phyloP scores from a whole-genome alignment of 768 basidiomycete genomes.

The Hirschioporus abietinus region DNA sequence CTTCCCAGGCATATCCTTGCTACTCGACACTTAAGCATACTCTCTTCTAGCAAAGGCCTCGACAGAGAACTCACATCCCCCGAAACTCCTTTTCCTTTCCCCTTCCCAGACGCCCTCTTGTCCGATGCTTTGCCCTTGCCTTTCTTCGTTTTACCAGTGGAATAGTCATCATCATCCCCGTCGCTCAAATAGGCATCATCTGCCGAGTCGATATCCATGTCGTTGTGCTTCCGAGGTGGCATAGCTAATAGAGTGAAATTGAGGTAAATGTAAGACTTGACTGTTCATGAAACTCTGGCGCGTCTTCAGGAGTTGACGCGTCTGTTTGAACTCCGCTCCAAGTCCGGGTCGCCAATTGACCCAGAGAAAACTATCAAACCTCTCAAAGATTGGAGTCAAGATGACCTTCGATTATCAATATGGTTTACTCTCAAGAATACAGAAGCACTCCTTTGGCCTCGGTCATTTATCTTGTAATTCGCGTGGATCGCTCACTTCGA shows the following conservation, averaged over 20 bases:
- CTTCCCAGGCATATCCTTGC: constrained; percentile 96
- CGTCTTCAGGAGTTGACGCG: neutral
- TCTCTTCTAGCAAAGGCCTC: constrained; percentile 11
- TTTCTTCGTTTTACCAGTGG: constrained; percentile 44
- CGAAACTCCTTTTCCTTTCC: constrained; percentile 44
- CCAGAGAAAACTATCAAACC: too few relatives aligned
- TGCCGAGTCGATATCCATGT: constrained; percentile 60
- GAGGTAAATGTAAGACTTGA: neutral
- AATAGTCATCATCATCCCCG: constrained; percentile 34
- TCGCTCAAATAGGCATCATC: constrained; percentile 65
- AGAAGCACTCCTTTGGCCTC: too few relatives aligned
- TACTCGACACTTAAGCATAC: constrained; percentile 21
- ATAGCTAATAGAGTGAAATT: neutral
- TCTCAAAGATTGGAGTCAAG: too few relatives aligned
- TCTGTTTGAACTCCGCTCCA: neutral
- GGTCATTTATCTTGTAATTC: too few relatives aligned
- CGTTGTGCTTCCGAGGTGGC: constrained; percentile 10
- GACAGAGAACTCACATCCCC: constrained; percentile 31
- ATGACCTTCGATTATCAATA: too few relatives aligned
- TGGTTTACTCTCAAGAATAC: too few relatives aligned
- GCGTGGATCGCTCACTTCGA: too few relatives aligned
- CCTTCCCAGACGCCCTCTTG: constrained; percentile 51
- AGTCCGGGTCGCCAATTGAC: too few relatives aligned
- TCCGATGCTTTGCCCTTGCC: constrained; percentile 49
- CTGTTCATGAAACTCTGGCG: too few relatives aligned